Evolutionary conservation across 1,284 basidiomycete species (phyloP).

Genomic region (Marasmius oreades): DNA sequence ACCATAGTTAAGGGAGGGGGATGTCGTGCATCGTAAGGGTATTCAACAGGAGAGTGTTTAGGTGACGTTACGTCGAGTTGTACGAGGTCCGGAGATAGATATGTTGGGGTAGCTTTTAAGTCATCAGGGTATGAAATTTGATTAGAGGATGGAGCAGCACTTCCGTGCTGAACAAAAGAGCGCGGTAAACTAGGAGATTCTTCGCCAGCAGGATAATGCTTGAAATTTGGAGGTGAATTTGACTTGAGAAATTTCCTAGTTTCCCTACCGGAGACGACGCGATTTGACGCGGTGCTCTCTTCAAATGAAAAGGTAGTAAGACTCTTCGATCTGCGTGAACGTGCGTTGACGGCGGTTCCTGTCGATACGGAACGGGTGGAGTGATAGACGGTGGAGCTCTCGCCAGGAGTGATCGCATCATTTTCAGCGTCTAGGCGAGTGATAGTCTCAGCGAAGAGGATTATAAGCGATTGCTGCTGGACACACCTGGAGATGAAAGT

Average conservation of each 20-base stretch:
- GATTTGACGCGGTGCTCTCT: not conserved
- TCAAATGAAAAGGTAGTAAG: not conserved
- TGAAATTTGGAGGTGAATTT: constrained; percentile 24
- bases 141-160: constrained; percentile 6
- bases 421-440: constrained; percentile 5
- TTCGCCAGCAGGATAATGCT: constrained; percentile 29
- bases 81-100: not conserved
- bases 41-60: not conserved
- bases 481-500: constrained; percentile 6
- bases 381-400: not conserved
- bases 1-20: constrained; percentile 14
- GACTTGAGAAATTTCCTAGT: constrained; percentile 10
- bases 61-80: not conserved
- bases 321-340: constrained; percentile 1
- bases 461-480: not conserved
- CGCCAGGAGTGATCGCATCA: not conserved
- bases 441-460: not conserved
- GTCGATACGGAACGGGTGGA: not conserved
- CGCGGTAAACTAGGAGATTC: constrained; percentile 17
- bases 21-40: constrained; percentile 14
- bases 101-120: not conserved
- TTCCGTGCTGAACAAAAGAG: constrained; percentile 19
- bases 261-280: not conserved
- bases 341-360: not conserved
- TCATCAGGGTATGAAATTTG: not conserved